Base-by-base conservation (phyloP, 177 flowering plant genomes). In the Vitis hybrid region DNA sequence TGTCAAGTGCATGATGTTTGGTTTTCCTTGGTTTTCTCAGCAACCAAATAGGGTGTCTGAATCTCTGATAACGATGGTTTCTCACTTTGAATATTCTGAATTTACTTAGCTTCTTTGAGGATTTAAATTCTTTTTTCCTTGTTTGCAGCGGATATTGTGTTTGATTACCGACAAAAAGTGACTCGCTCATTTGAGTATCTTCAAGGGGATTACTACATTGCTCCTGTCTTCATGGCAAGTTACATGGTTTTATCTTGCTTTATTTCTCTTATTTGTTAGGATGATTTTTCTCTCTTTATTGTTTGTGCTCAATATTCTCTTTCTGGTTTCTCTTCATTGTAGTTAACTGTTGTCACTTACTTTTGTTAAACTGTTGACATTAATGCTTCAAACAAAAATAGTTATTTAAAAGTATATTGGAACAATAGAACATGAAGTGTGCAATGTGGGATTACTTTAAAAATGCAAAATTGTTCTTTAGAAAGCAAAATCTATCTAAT, bases 121-220 rank as follows among this genome's bases (percentile, higher is more conserved):
- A 44, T 22, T 33, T 14, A 0, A 11, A 6, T 6, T 28, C 18
- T 53, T 11, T 6, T 56, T 14, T 52, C 3, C 18, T 44, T 31
- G 9, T 11, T 72, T 79, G 79, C 78, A 89, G 93, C 93, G 73
- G 90, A 87, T 84, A 86, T 87, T 66, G 93, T 89, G 74, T 89
- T 89, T 72, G 93, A 87, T 81, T 89, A 89, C 68, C 73, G 90
- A 58, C 93, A 89, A 62, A 89, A 84, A 76, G 89, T 79, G 75
- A 89, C 93, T 1, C 83, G 90, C 74, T 82, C 93, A 53, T 89
- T 89, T 65, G 82, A 84, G 79, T 82, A 89, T 64, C 88, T 89
- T 65, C 88, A 86, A 74, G 93, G 93, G 18, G 90, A 89, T 74
- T 89, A 87, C 64, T 89, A 87, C 80, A 86, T 89, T 66, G 90